Conservation (phyloP, 805 yeast species). For the Starmera quercuum region DNA sequence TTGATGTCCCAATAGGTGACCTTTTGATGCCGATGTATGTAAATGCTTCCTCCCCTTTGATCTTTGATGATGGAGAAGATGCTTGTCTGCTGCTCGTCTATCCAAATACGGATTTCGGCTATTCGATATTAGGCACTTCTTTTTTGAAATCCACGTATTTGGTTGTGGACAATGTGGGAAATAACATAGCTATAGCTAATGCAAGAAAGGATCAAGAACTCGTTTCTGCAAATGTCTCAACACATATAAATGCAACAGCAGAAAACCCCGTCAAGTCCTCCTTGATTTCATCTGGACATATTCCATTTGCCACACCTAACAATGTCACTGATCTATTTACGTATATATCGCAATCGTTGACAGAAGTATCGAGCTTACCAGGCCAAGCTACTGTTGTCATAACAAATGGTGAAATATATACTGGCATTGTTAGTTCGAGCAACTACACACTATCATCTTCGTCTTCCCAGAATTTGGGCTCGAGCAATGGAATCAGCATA, state of each 20-base stretch:
- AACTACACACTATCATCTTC: neutral
- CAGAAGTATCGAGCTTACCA: neutral
- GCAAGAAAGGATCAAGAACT: conserved; percentile 23
- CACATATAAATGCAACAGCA: conserved; percentile 3
- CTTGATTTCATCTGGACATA: conserved; percentile 32
- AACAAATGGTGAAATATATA: conserved; percentile 1
- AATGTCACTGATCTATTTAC: conserved; percentile 15
- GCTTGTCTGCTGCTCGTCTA: conserved; percentile 52
- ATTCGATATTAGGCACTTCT: conserved; percentile 49
- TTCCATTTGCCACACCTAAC: conserved; percentile 41
- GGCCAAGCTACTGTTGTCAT: neutral
- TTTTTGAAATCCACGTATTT: conserved; percentile 45
- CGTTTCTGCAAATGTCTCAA: neutral
- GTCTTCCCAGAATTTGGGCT: neutral
- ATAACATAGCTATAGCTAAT: conserved; percentile 48
- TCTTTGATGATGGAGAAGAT: conserved; percentile 42
- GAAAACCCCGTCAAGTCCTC: conserved; percentile 6
- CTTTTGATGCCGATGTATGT: conserved; percentile 32
- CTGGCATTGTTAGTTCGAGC: neutral
- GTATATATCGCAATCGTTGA: neutral
- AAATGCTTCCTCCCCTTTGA: conserved; percentile 27
- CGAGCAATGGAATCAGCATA: neutral
- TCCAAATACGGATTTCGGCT: conserved; percentile 43
- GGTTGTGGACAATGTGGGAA: conserved; percentile 57
- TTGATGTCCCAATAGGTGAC: conserved; percentile 42